These are phyloP conservation scores for Elasticomyces elasticus DNA, from an alignment of 495 filamentous ascomycete species.

Conservation along the genomic window DNA sequence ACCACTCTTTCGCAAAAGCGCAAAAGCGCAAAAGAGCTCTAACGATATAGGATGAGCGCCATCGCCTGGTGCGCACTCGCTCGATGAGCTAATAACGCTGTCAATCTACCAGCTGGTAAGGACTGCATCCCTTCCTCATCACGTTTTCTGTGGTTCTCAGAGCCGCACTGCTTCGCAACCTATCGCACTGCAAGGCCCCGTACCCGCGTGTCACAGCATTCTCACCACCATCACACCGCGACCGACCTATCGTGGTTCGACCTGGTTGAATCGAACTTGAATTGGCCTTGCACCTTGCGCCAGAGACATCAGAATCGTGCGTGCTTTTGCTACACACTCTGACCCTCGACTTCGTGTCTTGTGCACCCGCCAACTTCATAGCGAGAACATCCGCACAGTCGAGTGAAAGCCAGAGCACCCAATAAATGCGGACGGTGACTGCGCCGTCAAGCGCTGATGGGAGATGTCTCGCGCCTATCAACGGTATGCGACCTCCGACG, in stretches of 20 bases:
- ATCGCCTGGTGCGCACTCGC: too few species aligned
- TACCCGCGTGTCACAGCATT: constrained; percentile 3
- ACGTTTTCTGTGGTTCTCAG: too few species aligned
- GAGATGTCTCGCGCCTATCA: constrained; percentile 6
- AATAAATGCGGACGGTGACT: background rate
- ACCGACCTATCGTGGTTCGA: background rate
- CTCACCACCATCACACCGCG: background rate
- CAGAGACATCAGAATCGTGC: background rate
- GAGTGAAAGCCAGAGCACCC: background rate
- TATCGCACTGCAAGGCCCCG: constrained; percentile 7
- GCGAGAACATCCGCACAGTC: background rate
- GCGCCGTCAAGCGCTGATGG: constrained; percentile 1
- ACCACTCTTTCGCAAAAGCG: too few species aligned
- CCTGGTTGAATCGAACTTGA: background rate
- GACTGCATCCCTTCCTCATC: background rate
- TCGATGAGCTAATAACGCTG: background rate
- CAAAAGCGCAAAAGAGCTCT: too few species aligned
- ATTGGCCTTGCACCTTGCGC: background rate
- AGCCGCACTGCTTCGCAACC: background rate
- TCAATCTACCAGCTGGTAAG: background rate
- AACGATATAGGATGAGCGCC: background rate
- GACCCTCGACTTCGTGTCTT: too few species aligned
- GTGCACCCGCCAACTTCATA: background rate
- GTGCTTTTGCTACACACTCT: too few species aligned
- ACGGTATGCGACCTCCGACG: background rate